Conservation (phyloP, 345 rosid genomes). For the Citrus mangshanensis region DNA sequence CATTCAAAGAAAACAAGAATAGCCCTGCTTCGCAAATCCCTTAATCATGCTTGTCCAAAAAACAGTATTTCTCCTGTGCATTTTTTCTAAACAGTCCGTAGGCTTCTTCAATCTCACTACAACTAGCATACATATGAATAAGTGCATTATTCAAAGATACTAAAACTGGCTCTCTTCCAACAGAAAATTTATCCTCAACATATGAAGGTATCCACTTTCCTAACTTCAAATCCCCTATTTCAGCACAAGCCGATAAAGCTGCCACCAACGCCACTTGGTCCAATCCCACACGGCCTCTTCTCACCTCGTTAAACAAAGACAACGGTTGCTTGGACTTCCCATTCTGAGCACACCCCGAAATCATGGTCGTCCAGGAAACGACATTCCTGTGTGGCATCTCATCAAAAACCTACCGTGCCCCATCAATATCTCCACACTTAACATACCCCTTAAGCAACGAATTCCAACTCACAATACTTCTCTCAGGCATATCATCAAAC, state of each 20-base stretch:
- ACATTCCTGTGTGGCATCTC: conserved; percentile 37
- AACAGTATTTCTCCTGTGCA: conserved; percentile 27
- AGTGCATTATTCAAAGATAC: conserved; percentile 39
- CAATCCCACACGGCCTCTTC: conserved; percentile 25
- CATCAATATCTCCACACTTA: conserved; percentile 25
- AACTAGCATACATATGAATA: conserved; percentile 47
- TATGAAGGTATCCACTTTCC: conserved; percentile 40
- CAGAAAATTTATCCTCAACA: conserved; percentile 12
- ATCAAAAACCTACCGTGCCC: conserved; percentile 26
- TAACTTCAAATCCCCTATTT: conserved; percentile 30
- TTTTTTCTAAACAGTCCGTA: conserved; percentile 23
- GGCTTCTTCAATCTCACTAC: conserved; percentile 38
- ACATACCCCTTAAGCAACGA: conserved; percentile 32
- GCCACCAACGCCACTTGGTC: conserved; percentile 35
- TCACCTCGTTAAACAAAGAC: conserved; percentile 32
- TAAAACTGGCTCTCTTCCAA: conserved; percentile 11
- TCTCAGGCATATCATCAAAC: conserved; percentile 41
- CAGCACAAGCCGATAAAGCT: conserved; percentile 42
- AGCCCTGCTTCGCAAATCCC: conserved; percentile 39
- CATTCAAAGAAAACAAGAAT: conserved; percentile 31
- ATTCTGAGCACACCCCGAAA: conserved; percentile 28
- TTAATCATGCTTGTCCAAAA: conserved; percentile 44
- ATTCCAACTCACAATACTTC: conserved; percentile 36
- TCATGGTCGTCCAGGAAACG: conserved; percentile 44
- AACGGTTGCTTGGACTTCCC: conserved; percentile 35